Conservation (phyloP, 805 yeast genomes). For the Wickerhamiella azymoides region DNA sequence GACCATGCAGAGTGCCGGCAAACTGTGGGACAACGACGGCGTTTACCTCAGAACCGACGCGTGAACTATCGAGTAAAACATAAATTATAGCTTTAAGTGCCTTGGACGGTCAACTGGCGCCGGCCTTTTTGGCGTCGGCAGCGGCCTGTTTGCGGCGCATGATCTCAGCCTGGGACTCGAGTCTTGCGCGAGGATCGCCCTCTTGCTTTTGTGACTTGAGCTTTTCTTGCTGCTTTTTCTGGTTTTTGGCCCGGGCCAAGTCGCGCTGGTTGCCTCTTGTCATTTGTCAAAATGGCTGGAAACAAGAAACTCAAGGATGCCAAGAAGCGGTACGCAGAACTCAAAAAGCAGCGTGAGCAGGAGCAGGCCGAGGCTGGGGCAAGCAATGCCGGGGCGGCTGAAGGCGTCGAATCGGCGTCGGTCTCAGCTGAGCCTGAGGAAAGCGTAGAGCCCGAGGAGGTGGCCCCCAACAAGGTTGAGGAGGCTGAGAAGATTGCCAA, state of each 20-base stretch:
- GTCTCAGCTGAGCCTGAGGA: neutral
- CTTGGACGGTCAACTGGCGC: neutral
- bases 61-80: no score
- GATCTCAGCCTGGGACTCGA: conserved; percentile 81
- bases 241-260: conserved; percentile 75
- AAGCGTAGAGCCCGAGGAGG: conserved; percentile 6
- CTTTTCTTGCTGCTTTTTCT: conserved; percentile 51
- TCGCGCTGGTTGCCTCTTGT: conserved; percentile 97
- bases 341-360: conserved; percentile 41
- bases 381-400: no score
- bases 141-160: conserved; percentile 79
- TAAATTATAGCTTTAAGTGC: neutral
- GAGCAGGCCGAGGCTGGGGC: conserved; percentile 3
- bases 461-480: no score
- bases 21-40: conserved; percentile 2
- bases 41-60: neutral
- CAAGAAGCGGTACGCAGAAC: conserved; percentile 54
- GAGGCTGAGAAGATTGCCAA: neutral
- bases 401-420: no score
- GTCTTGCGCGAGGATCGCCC: conserved; percentile 77
- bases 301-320: conserved; percentile 50
- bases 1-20: neutral
- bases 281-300: conserved; percentile 32
- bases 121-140: conserved; percentile 34
- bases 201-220: conserved; percentile 52